These are phyloP conservation scores for Neoboletus brunneissimus DNA, from an alignment of 768 basidiomycete species.

Conservation along the genomic window DNA sequence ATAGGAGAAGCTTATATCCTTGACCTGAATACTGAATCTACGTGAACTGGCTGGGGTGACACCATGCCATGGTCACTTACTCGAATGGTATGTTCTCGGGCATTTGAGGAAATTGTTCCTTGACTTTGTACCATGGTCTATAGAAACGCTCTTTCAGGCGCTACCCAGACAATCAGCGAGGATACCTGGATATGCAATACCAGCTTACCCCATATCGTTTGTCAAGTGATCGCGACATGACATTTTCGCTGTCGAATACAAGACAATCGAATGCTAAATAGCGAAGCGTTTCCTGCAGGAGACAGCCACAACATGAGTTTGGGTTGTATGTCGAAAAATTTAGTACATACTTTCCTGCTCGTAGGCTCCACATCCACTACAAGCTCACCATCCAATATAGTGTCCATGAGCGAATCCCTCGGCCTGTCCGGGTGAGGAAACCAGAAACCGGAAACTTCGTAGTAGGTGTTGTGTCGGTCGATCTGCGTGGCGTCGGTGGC, in stretches of 20 bases:
- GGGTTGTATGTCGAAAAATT: background rate
- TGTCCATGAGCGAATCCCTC: slow-evolving; percentile 64
- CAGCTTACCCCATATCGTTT: slow-evolving; percentile 85
- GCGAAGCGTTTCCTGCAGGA: slow-evolving; percentile 68
- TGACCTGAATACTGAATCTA: slow-evolving; percentile 70
- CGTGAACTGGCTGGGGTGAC: slow-evolving; percentile 7
- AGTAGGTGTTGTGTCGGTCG: slow-evolving; percentile 90
- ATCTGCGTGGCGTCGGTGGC: slow-evolving; percentile 51
- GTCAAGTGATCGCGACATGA: slow-evolving; percentile 80
- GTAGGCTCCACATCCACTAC: slow-evolving; percentile 84
- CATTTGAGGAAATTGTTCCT: slow-evolving; percentile 67
- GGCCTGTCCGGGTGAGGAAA: slow-evolving; percentile 88
- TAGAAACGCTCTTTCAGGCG: slow-evolving; percentile 78
- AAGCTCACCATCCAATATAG: slow-evolving; percentile 90
- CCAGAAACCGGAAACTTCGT: slow-evolving; percentile 68
- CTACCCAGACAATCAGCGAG: slow-evolving; percentile 12
- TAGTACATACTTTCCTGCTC: slow-evolving; percentile 58
- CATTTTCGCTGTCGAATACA: slow-evolving; percentile 79
- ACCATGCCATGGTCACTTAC: slow-evolving; percentile 46
- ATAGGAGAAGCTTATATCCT: slow-evolving; percentile 85
- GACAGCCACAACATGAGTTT: background rate
- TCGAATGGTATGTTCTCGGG: slow-evolving; percentile 70
- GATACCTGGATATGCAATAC: background rate
- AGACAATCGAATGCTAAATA: slow-evolving; percentile 92
- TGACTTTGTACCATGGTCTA: slow-evolving; percentile 72